Evolutionary conservation across 139 green algal genomes (phyloP).

Genomic region (Coccomyxa sp.): DNA sequence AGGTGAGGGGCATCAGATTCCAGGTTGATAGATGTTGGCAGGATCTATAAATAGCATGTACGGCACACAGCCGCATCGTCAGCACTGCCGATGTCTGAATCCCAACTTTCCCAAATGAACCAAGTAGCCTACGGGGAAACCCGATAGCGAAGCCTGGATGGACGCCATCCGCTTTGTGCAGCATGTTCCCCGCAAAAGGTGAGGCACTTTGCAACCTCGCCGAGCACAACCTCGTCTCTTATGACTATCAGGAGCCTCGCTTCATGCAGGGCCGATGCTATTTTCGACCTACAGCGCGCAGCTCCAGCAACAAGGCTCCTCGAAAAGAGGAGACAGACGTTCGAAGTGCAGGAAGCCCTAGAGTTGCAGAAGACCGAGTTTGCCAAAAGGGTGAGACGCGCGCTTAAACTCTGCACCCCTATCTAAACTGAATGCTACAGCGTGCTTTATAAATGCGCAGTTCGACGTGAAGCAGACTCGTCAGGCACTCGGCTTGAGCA

Average conservation of each 20-base stretch:
- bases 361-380: slow-evolving; percentile 57
- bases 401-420: not conserved
- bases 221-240: not conserved
- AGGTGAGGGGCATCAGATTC: too few species aligned
- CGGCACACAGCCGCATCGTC: too few species aligned
- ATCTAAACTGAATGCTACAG: slow-evolving; percentile 61
- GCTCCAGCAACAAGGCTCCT: slow-evolving; percentile 83
- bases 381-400: slow-evolving; percentile 9
- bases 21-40: too few species aligned
- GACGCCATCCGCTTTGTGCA: not conserved
- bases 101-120: too few species aligned
- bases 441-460: slow-evolving; percentile 89
- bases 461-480: slow-evolving; percentile 90
- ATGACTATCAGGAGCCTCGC: too few species aligned
- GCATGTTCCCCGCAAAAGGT: slow-evolving; percentile 6
- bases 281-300: slow-evolving; percentile 79
- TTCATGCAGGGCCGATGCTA: slow-evolving; percentile 17
- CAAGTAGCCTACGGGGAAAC: too few species aligned
- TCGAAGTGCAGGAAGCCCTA: slow-evolving; percentile 88
- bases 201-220: too few species aligned
- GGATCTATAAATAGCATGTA: too few species aligned
- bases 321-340: slow-evolving; percentile 91
- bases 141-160: too few species aligned
- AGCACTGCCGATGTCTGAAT: too few species aligned
- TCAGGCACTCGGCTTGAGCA: slow-evolving; percentile 50